Conservation (phyloP, 176 grass and related monocot genomes). For the Eragrostis nindensis region DNA sequence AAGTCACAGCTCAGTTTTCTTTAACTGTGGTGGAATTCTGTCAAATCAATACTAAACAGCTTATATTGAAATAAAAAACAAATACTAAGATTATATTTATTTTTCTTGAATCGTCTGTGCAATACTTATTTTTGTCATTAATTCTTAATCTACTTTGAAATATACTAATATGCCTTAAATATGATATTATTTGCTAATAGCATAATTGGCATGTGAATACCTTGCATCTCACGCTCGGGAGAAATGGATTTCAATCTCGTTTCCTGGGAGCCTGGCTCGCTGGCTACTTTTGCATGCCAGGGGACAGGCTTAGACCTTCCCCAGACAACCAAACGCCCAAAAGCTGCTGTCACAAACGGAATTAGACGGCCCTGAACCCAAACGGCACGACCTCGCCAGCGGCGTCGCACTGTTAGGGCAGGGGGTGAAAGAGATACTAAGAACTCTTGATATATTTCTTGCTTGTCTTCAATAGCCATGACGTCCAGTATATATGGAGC, state of each 20-base stretch:
- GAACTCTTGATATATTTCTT: too few relatives aligned
- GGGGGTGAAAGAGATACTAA: too few relatives aligned
- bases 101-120: slow-evolving; percentile 13
- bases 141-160: slow-evolving; percentile 30
- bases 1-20: background rate
- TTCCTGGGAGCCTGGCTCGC: slow-evolving; percentile 7
- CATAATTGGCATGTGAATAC: slow-evolving; percentile 29
- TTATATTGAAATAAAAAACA: background rate
- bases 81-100: slow-evolving; percentile 40
- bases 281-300: background rate
- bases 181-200: slow-evolving; percentile 34
- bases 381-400: too few relatives aligned
- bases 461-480: too few relatives aligned
- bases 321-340: slow-evolving; percentile 2
- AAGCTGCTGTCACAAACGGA: too few relatives aligned
- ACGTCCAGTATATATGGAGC: too few relatives aligned
- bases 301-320: slow-evolving; percentile 16
- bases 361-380: too few relatives aligned
- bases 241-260: background rate
- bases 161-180: slow-evolving; percentile 36
- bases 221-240: background rate
- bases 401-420: too few relatives aligned
- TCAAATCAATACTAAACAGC: background rate
- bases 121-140: slow-evolving; percentile 36
- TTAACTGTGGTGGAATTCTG: background rate